Conservation (phyloP, 108 stramenopile genomes). For the Conticribra guillardii region DNA sequence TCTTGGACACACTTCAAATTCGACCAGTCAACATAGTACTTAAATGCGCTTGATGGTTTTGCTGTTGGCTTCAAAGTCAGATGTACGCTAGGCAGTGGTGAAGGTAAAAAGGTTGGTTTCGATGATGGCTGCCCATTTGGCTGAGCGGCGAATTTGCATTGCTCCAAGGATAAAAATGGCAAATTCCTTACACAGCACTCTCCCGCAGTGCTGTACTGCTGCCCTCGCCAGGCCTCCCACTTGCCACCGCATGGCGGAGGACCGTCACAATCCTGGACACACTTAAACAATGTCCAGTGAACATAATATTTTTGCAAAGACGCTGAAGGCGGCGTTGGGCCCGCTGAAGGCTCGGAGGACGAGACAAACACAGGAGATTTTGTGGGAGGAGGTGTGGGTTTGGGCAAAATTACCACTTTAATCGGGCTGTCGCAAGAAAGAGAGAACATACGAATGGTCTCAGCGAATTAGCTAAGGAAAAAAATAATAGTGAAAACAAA, state of each 20-base stretch:
- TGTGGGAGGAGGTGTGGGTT: too few relatives aligned
- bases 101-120: not conserved
- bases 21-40: not conserved
- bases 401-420: too few relatives aligned
- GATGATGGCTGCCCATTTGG: not conserved
- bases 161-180: not conserved
- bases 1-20: not conserved
- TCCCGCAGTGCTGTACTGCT: not conserved
- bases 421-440: too few relatives aligned
- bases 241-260: not conserved
- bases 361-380: too few relatives aligned
- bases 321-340: not conserved
- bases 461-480: too few relatives aligned
- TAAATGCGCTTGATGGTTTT: not conserved
- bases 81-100: not conserved
- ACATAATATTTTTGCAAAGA: not conserved
- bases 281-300: not conserved
- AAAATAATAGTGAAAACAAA: too few relatives aligned
- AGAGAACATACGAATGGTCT: too few relatives aligned
- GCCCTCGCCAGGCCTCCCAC: not conserved
- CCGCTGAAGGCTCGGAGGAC: too few relatives aligned
- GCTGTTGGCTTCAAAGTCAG: not conserved
- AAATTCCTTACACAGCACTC: not conserved
- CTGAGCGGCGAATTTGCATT: not conserved
- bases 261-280: not conserved